Conservation (phyloP, 495 filamentous ascomycete species). For the Lichina pygmaea region DNA sequence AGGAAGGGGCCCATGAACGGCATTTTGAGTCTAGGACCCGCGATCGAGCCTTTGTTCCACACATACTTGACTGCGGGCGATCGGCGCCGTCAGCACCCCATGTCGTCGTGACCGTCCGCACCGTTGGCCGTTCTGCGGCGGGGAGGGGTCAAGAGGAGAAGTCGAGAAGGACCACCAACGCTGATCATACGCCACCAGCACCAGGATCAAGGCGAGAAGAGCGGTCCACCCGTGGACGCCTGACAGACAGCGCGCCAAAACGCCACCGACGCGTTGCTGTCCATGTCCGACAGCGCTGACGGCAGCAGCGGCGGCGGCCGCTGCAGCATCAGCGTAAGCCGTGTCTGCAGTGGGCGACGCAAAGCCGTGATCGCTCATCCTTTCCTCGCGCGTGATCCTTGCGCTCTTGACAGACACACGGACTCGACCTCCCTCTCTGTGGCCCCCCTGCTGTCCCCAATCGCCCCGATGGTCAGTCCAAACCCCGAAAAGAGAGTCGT, state of each 20-base stretch:
- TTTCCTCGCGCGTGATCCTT: too few species aligned
- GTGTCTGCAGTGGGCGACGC: slow-evolving; percentile 52
- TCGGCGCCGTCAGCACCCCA: slow-evolving; percentile 6
- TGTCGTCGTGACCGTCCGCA: background rate
- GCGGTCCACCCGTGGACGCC: slow-evolving; percentile 36
- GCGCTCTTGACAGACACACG: too few species aligned
- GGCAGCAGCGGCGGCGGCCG: slow-evolving; percentile 16
- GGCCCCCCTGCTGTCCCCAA: too few species aligned
- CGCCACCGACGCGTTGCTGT: slow-evolving; percentile 4
- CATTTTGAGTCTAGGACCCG: slow-evolving; percentile 57
- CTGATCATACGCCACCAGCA: slow-evolving; percentile 67
- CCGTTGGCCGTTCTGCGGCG: background rate
- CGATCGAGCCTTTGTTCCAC: slow-evolving; percentile 61
- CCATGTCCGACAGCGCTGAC: slow-evolving; percentile 15
- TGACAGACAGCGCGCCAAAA: slow-evolving; percentile 16
- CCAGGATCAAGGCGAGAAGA: slow-evolving; percentile 32
- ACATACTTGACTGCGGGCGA: slow-evolving; percentile 49
- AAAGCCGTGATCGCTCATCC: slow-evolving; percentile 24
- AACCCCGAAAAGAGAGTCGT: too few species aligned
- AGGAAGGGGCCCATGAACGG: slow-evolving; percentile 95
- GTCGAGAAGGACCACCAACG: slow-evolving; percentile 23
- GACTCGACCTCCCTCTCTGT: too few species aligned
- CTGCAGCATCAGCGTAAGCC: slow-evolving; percentile 11
- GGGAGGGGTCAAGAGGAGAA: background rate
- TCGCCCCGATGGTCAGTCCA: too few species aligned